Conservation (phyloP, 1,284 basidiomycete species). For the Cutaneotrichosporon sp. region DNA sequence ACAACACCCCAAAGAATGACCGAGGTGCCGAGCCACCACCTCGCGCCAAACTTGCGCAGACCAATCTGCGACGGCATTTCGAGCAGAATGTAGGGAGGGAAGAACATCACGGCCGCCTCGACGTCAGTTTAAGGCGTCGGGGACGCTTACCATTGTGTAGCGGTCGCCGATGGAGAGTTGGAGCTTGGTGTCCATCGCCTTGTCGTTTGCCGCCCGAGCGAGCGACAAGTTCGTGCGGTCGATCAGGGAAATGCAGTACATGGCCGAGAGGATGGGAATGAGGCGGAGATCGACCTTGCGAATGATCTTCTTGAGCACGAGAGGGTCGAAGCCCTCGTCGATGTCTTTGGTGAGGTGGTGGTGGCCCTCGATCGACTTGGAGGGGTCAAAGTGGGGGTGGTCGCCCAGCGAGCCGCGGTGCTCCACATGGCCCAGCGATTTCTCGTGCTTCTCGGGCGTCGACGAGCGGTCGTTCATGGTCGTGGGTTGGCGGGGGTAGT, state of each 20-base stretch:
- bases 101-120: conserved; percentile 20
- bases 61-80: conserved; percentile 28
- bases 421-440: no score
- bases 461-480: no score
- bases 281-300: background rate
- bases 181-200: background rate
- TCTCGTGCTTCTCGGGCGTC: no score
- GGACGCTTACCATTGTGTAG: background rate
- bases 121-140: no score
- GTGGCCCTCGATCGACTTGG: background rate
- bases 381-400: no score
- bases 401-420: no score
- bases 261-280: conserved; percentile 18
- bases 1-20: conserved; percentile 49
- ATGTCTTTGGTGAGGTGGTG: conserved; percentile 17
- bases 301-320: no score
- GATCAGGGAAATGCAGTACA: conserved; percentile 25
- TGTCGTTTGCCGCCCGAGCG: conserved; percentile 32
- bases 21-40: conserved; percentile 13
- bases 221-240: conserved; percentile 45
- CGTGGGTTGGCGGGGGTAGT: no score
- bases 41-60: conserved; percentile 25
- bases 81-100: conserved; percentile 53
- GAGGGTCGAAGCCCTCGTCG: background rate
- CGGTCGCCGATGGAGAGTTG: conserved; percentile 21